Base-by-base conservation (phyloP, 2,329 filamentous ascomycete genomes). In the Malbranchea zuffiana region DNA sequence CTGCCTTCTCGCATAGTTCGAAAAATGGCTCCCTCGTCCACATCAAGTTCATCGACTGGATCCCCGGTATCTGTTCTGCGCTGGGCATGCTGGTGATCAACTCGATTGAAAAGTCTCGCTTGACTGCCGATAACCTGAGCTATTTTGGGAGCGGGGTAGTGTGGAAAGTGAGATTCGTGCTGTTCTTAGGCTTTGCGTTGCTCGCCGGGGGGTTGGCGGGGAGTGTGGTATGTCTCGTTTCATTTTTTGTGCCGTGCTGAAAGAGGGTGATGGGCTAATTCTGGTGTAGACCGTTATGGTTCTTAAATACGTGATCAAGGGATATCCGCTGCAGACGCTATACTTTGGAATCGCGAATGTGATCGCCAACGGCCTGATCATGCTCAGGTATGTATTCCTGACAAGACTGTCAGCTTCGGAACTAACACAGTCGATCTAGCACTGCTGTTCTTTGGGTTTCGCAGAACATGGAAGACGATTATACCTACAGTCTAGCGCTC, bases 31-130 rank as follows among this genome's bases (percentile, higher is more conserved):
- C 72, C 34, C 57, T 67, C 41, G 68, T 77, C 13, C 74, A 80
- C 58, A 68, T 81, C 52, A 79, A 72, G 56, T 80, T 81, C 57
- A 68, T 80, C 47, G 77, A 82, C 63, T 82, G 77, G 77, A 76
- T 82, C 47, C 78, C 77, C 3, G 71, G 72, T 42, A 81, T 82
- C 60, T 81, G 78, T 65, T 78, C 72, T 28, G 68, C 73, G 42
- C 66, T 81, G 20, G 77, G 77, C 42, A 80, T 81, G 77, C 67
- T 81, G 34, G 74, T 81, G 48, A 80, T 81, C 65, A 81, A 81
- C 59, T 75, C 69, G 44, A 80, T 82, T 51, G 77, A 82, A 52
- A 81, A 81, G 60, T 71, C 73, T 17, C 66, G 75, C 26, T 56
- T 82, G 39, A 71, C 68, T 25, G 74, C 72, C 21, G 77, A 81